Evolutionary conservation across 148 eudicot species (phyloP).

Genomic region (Salicornia ramosissima): DNA sequence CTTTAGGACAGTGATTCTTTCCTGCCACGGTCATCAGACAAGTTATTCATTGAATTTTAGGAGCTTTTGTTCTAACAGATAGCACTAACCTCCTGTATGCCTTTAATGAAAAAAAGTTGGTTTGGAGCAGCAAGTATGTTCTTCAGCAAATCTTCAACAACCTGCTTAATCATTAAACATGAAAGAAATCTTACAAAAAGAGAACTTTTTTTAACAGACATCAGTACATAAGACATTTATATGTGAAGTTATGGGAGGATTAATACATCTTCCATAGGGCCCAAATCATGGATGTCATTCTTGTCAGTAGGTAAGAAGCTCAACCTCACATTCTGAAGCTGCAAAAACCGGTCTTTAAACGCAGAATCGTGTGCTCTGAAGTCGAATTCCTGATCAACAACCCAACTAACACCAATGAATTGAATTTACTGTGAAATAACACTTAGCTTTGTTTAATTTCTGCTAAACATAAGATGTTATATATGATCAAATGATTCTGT

Average conservation of each 20-base stretch:
- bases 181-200: too few relatives aligned
- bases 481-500: too few relatives aligned
- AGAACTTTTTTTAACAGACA: too few relatives aligned
- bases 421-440: too few relatives aligned
- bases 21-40: too few relatives aligned
- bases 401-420: not conserved
- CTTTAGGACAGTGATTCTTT: too few relatives aligned
- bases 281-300: slow-evolving; percentile 71
- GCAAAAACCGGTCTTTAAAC: slow-evolving; percentile 69
- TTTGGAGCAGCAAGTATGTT: slow-evolving; percentile 72
- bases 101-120: slow-evolving; percentile 47
- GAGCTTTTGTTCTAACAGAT: too few relatives aligned
- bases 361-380: slow-evolving; percentile 85
- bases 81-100: slow-evolving; percentile 70
- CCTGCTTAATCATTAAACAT: slow-evolving; percentile 32
- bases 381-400: slow-evolving; percentile 57
- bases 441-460: too few relatives aligned
- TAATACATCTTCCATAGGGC: slow-evolving; percentile 71
- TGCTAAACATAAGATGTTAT: not conserved
- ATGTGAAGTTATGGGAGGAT: too few relatives aligned
- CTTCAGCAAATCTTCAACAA: slow-evolving; percentile 43
- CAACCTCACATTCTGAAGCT: slow-evolving; percentile 75
- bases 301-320: slow-evolving; percentile 83
- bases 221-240: too few relatives aligned
- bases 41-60: too few relatives aligned